Conservation (phyloP, 148 eudicot species). For the Amaranthus cruentus region DNA sequence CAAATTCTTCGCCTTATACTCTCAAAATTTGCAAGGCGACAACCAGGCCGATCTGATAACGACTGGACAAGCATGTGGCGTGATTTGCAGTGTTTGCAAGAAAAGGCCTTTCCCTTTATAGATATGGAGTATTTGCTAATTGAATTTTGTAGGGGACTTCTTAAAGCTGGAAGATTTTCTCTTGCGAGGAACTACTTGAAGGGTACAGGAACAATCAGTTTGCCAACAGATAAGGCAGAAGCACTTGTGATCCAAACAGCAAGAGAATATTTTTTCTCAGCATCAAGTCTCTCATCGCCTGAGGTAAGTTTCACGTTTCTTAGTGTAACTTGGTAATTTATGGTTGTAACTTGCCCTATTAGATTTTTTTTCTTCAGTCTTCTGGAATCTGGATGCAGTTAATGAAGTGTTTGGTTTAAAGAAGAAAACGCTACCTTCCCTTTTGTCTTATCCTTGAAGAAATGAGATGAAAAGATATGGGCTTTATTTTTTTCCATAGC, state of each 20-base stretch:
- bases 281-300: slow-evolving; percentile 77
- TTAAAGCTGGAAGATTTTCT: slow-evolving; percentile 95
- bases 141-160: slow-evolving; percentile 92
- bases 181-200: slow-evolving; percentile 90
- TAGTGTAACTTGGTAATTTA: not conserved
- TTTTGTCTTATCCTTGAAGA: too few species aligned
- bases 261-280: slow-evolving; percentile 89
- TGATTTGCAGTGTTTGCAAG: slow-evolving; percentile 84
- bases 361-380: not conserved
- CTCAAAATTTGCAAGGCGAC: slow-evolving; percentile 83
- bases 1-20: slow-evolving; percentile 90
- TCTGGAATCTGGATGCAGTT: not conserved
- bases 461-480: not conserved
- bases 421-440: too few species aligned
- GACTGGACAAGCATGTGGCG: slow-evolving; percentile 98
- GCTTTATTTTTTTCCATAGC: not conserved
- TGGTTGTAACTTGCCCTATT: not conserved
- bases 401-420: not conserved
- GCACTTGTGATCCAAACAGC: slow-evolving; percentile 94
- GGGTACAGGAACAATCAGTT: slow-evolving; percentile 69
- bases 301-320: slow-evolving; percentile 48
- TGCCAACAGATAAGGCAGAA: slow-evolving; percentile 89
- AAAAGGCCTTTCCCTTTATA: slow-evolving; percentile 81
- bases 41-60: slow-evolving; percentile 68
- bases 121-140: slow-evolving; percentile 78